phyloP scores from a whole-genome alignment of 306 rosid species.

The Cucumis melo region DNA sequence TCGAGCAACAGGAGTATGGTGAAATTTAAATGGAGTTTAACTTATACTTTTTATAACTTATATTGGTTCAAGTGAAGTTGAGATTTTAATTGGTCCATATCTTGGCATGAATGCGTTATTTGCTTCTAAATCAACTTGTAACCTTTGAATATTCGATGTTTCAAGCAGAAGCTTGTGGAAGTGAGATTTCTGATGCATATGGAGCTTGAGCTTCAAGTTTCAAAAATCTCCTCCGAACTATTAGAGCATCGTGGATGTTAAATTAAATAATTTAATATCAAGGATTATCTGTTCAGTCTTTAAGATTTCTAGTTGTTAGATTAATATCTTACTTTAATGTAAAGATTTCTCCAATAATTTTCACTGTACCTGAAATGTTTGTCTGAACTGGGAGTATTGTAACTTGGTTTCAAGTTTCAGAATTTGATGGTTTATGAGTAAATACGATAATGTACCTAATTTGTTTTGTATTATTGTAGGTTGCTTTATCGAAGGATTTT shows the following conservation, averaged over 20 bases:
- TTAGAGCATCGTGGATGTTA: background rate
- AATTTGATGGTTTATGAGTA: background rate
- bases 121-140: background rate
- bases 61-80: slow-evolving; percentile 1
- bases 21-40: background rate
- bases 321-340: background rate
- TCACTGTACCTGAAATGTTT: background rate
- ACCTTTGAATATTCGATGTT: background rate
- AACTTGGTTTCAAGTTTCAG: background rate
- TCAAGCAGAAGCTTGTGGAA: background rate
- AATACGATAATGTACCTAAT: slow-evolving; percentile 9
- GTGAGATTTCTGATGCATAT: background rate
- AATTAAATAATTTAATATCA: background rate
- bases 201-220: background rate
- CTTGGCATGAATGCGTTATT: background rate
- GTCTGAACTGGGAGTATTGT: background rate
- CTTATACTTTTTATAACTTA: background rate
- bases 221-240: background rate
- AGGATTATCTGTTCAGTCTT: background rate
- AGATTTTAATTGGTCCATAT: background rate
- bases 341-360: background rate
- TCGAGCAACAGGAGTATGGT: background rate
- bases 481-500: slow-evolving; percentile 82
- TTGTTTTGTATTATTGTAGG: slow-evolving; percentile 35
- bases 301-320: background rate